Evolutionary conservation across 192 early-diverging fungal species (phyloP).

Genomic region (Coemansia sp.): DNA sequence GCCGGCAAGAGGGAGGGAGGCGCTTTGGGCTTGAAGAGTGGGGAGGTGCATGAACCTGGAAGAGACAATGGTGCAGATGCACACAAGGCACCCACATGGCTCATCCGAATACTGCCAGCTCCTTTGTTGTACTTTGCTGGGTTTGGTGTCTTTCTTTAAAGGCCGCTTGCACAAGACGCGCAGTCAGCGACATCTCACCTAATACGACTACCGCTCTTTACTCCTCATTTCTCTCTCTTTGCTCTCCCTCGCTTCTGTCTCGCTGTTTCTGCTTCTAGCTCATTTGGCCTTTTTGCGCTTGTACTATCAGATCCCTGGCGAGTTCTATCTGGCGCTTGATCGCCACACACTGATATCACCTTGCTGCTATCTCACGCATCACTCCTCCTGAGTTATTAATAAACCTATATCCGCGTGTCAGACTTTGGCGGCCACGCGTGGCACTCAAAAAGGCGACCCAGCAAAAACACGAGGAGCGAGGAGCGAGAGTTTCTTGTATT

Average conservation of each 20-base stretch:
- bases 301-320: background rate
- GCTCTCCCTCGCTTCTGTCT: constrained; percentile 2
- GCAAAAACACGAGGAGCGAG: background rate
- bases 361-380: background rate
- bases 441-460: background rate
- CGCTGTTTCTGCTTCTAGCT: background rate
- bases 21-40: constrained; percentile 1
- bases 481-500: background rate
- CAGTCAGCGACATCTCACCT: background rate
- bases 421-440: background rate
- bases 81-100: background rate
- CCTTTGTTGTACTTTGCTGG: background rate
- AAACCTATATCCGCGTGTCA: background rate
- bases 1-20: background rate
- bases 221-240: background rate
- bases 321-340: background rate
- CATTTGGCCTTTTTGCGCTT: background rate
- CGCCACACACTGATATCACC: background rate
- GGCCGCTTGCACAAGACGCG: background rate
- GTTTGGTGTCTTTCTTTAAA: background rate
- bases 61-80: constrained; percentile 2
- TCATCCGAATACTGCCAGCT: constrained; percentile 7
- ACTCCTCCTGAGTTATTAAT: background rate
- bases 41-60: constrained; percentile 10
- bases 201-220: background rate